Evolutionary conservation across 768 basidiomycete species (phyloP).

Genomic region (Clitopilus hobsonii): DNA sequence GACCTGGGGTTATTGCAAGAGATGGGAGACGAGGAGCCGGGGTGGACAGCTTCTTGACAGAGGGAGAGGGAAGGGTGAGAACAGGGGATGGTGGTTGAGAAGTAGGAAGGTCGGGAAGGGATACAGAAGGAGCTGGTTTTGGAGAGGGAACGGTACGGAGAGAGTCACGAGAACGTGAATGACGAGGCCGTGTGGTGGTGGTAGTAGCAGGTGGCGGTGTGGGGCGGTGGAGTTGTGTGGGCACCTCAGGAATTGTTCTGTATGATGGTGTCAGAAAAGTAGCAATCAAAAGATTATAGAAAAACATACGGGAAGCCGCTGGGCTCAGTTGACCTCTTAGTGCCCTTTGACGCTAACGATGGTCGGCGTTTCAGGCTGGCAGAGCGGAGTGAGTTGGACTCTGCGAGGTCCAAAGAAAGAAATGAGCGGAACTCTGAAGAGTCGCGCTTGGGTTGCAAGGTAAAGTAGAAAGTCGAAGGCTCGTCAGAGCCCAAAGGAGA

Average conservation of each 20-base stretch:
- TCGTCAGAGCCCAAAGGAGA: constrained; percentile 15
- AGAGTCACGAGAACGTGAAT: constrained; percentile 26
- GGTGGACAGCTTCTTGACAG: constrained; percentile 7
- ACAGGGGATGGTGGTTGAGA: constrained; percentile 4
- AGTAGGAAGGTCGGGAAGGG: constrained; percentile 41
- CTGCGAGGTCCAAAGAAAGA: constrained; percentile 65
- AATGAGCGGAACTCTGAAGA: constrained; percentile 47
- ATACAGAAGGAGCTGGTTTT: constrained; percentile 53
- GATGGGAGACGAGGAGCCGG: constrained; percentile 27
- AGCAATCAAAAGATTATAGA: constrained; percentile 1
- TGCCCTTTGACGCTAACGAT: constrained; percentile 13
- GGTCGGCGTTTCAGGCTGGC: constrained; percentile 31
- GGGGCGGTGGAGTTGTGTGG: constrained; percentile 4
- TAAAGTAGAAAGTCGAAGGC: constrained; percentile 42
- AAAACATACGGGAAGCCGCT: constrained; percentile 19
- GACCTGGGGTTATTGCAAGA: constrained; percentile 19
- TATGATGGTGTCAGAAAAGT: constrained; percentile 2
- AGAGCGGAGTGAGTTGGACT: constrained; percentile 37
- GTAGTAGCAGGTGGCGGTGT: constrained; percentile 11
- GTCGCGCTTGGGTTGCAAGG: constrained; percentile 38
- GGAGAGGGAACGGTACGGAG: constrained; percentile 52
- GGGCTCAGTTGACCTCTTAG: constrained; percentile 4
- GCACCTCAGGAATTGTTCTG: constrained; percentile 20
- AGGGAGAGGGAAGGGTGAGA: constrained; percentile 6
- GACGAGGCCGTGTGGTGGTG: constrained; percentile 20